Evolutionary conservation across 495 filamentous ascomycete genomes (phyloP), one percentile per base, ranked within the genome.

Genomic region (Hypomontagnella monticulosa): DNA sequence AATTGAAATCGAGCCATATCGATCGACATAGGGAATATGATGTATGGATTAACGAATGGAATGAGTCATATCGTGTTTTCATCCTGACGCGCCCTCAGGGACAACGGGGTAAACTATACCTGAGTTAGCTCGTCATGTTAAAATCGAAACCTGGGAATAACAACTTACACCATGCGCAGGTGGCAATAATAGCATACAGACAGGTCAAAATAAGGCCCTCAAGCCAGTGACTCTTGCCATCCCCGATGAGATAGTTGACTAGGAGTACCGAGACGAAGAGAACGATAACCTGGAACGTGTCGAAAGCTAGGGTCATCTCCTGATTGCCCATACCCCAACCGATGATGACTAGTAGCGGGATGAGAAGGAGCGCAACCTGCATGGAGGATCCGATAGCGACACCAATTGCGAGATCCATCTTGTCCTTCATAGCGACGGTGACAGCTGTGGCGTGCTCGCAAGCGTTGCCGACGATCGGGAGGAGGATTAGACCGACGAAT

Each of bases 391-490:
- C 92, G 10, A 96, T 87, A 4, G 91, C 90, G 10, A 96, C 92
- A 20, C 91, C 91, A 61, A 94, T 93, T 9, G 90, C 87, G 14
- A 94, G 77, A 71, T 95, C 91, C 92, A 95, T 95, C 74, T 95
- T 96, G 74, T 94, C 92, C 81, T 95, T 96, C 73, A 86, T 82
- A 0, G 91, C 91, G 4, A 93, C 92, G 0, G 91, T 94, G 19
- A 96, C 90, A 16, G 92, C 91, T 1, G 92, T 95, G 16, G 90
- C 91, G 71, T 95, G 92, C 75, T 96, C 92, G 4, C 91, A 92
- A 4, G 91, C 92, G 71, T 96, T 95, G 40, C 92, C 92, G 27
- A 95, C 92, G 62, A 96, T 93, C n/a, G 92, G 92, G 2, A 95
- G 81, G 3, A 95, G 84, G 61, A 96, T 93, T 63, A 96, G 76